phyloP scores from a whole-genome alignment of 192 early-diverging fungal genomes.

The Martensiomyces pterosporus region DNA sequence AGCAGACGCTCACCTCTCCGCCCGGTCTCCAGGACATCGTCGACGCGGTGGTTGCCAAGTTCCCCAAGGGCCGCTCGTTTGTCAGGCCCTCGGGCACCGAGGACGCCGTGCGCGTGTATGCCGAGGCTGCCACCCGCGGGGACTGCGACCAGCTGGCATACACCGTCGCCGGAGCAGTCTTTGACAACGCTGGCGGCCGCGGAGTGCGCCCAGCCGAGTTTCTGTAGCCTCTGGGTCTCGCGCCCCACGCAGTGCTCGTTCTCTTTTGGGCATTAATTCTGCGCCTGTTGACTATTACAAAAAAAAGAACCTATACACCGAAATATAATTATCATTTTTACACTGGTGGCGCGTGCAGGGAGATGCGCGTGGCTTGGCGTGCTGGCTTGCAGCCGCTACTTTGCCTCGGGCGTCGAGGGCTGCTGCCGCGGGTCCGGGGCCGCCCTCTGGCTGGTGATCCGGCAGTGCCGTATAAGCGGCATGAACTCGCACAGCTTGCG shows the following conservation, averaged over 20 bases:
- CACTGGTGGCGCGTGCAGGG: too few relatives aligned
- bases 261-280: too few relatives aligned
- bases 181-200: constrained; percentile 88
- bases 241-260: too few relatives aligned
- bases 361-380: too few relatives aligned
- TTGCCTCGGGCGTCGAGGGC: too few relatives aligned
- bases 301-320: too few relatives aligned
- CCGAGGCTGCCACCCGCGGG: constrained; percentile 90
- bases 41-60: constrained; percentile 78
- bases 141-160: constrained; percentile 86
- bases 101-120: constrained; percentile 98
- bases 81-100: constrained; percentile 98
- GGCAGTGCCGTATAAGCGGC: constrained; percentile 47
- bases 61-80: constrained; percentile 85
- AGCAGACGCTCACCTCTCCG: constrained; percentile 87
- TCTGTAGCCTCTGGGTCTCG: constrained; percentile 8
- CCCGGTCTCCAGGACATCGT: constrained; percentile 81
- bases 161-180: constrained; percentile 87
- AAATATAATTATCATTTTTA: too few relatives aligned
- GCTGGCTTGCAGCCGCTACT: too few relatives aligned
- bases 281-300: too few relatives aligned
- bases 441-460: constrained; percentile 27
- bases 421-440: neutral
- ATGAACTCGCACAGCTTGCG: constrained; percentile 48
- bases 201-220: constrained; percentile 71